Evolutionary conservation across 75 land plant species (phyloP).

Genomic region (Pinus albicaulis): DNA sequence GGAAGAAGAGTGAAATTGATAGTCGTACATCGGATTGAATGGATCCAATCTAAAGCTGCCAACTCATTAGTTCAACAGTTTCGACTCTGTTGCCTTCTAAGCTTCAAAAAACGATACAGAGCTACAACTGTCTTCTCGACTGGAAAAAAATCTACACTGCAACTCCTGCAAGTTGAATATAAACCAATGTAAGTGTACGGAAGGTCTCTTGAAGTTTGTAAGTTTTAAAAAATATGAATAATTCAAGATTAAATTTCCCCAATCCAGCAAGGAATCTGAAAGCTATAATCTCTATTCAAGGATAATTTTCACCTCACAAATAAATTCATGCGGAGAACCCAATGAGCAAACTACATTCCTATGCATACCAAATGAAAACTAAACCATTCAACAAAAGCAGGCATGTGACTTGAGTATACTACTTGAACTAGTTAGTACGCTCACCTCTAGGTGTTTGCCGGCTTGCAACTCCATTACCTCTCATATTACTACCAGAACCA

Average conservation of each 20-base stretch:
- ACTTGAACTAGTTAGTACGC: slow-evolving; percentile 3
- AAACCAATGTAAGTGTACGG: neutral
- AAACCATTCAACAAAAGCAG: neutral
- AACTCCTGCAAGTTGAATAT: slow-evolving; percentile 5
- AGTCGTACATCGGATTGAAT: slow-evolving; percentile 28
- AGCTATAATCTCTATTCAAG: neutral
- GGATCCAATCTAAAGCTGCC: slow-evolving; percentile 10
- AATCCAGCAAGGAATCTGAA: neutral
- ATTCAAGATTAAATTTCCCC: neutral
- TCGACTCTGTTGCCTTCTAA: slow-evolving; percentile 13
- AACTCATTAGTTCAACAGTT: slow-evolving; percentile 17
- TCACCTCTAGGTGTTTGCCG: slow-evolving; percentile 89
- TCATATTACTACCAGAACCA: slow-evolving; percentile 41
- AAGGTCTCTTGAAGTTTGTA: neutral
- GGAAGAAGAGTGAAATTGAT: slow-evolving; percentile 16
- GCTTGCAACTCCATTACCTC: slow-evolving; percentile 54
- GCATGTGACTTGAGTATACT: neutral
- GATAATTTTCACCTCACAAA: neutral
- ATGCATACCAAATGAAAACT: no score
- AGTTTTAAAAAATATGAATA: neutral
- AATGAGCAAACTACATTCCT: neutral
- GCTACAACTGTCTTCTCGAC: slow-evolving; percentile 4
- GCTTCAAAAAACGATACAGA: slow-evolving; percentile 9
- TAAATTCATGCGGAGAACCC: neutral
- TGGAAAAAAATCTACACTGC: slow-evolving; percentile 11